These are phyloP conservation scores for Corylus americana DNA, from an alignment of 306 rosid genomes.

Conservation along the genomic window DNA sequence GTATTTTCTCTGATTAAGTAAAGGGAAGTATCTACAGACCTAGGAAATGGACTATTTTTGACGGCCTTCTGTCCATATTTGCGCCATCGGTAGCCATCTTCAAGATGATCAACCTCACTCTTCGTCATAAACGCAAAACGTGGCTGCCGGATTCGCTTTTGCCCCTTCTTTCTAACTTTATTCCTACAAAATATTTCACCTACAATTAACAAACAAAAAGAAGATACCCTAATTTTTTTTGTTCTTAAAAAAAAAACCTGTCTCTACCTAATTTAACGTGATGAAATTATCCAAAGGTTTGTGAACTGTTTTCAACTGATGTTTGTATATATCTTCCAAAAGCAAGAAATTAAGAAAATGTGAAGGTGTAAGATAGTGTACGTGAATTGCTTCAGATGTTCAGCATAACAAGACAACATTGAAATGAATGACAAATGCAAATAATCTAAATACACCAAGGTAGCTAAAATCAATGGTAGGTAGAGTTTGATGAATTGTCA, in stretches of 20 bases:
- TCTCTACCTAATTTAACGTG: neutral
- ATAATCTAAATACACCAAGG: no score
- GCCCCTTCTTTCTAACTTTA: constrained; percentile 78
- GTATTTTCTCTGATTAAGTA: constrained; percentile 12
- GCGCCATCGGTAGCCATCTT: constrained; percentile 98
- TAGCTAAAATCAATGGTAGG: neutral
- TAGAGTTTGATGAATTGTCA: no score
- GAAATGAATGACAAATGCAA: neutral
- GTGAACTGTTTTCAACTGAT: neutral
- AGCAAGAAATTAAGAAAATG: neutral
- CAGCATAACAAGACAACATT: neutral
- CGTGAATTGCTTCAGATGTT: neutral
- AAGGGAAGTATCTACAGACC: constrained; percentile 44
- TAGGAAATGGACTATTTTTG: constrained; percentile 90
- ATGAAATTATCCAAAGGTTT: neutral
- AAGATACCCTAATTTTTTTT: constrained; percentile 22
- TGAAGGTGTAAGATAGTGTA: neutral
- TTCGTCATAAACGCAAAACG: constrained; percentile 94
- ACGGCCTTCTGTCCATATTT: constrained; percentile 99
- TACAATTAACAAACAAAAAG: constrained; percentile 39
- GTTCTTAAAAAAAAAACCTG: neutral
- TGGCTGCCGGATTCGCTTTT: constrained; percentile 84
- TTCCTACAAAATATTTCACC: constrained; percentile 58
- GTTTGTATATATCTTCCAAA: neutral
- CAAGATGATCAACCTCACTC: constrained; percentile 94